Evolutionary conservation across 202 grass and related monocot genomes (phyloP).

Genomic region (Digitaria exilis): DNA sequence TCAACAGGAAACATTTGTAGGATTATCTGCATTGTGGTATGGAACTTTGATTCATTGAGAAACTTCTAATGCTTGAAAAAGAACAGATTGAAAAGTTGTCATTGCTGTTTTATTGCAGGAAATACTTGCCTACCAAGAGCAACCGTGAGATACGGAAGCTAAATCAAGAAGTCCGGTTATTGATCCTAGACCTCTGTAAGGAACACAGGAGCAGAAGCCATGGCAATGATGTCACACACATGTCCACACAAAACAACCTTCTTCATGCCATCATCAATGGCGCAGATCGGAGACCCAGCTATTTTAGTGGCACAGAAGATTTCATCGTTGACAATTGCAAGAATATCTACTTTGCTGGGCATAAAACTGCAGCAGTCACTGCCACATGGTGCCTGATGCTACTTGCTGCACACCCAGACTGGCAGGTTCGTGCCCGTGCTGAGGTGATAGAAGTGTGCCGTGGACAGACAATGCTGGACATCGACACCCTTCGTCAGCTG

Average conservation of each 20-base stretch:
- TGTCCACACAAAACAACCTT: constrained; percentile 34
- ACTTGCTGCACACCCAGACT: constrained; percentile 50
- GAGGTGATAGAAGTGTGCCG: constrained; percentile 50
- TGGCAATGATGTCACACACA: background rate
- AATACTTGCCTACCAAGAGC: constrained; percentile 57
- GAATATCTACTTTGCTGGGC: constrained; percentile 65
- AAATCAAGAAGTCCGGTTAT: constrained; percentile 43
- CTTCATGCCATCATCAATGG: constrained; percentile 48
- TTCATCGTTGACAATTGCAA: constrained; percentile 83
- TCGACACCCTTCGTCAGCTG: constrained; percentile 41
- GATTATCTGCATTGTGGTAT: background rate
- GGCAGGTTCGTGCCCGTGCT: constrained; percentile 50
- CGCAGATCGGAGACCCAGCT: background rate
- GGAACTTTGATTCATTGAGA: background rate
- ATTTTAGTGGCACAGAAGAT: constrained; percentile 19
- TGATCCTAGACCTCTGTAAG: constrained; percentile 49
- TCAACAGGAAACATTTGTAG: background rate
- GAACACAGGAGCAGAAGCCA: background rate
- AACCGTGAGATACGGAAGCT: constrained; percentile 55
- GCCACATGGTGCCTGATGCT: constrained; percentile 74
- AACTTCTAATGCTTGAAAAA: background rate
- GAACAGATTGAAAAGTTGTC: background rate
- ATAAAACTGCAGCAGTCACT: constrained; percentile 52
- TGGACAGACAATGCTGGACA: constrained; percentile 7
- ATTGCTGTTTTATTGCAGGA: constrained; percentile 32